Base-by-base conservation (phyloP, 2,329 filamentous ascomycete species). In the Pseudohalonectria lignicola region DNA sequence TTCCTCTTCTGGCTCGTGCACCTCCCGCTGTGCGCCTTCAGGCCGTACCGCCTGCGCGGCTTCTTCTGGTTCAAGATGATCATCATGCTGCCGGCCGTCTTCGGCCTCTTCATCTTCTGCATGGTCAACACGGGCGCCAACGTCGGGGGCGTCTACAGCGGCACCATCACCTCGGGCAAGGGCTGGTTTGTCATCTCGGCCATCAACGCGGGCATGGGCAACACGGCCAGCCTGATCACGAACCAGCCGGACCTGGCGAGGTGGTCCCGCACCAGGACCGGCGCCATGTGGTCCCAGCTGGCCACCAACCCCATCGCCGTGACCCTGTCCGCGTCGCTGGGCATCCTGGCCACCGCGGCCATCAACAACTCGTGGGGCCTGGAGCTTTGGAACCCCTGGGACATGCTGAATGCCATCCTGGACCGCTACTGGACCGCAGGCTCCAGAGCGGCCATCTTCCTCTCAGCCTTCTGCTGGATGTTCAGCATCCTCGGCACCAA, bases 331-430 rank as follows among this genome's bases (percentile, higher is more conserved):
- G 60, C 62, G 9, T 52, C 52, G 35, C 50, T 67, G 4, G 64
- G 64, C n/a, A 66, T 67, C 41, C 48, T 65, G 13, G 53, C 59
- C 1, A 66, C 63, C 0, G 55, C 60, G 1, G 57, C 61, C 5
- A 61, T 66, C 40, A 63, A 66, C 47, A 60, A 63, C 38, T 45
- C 47, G 9, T 66, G 61, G 56, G 59, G 55, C 15, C 45, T 55
- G 39, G 48, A 41, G 6, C 38, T 45, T 18, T 51, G 49, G 49
- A 51, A 51, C 37, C 47, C 47, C 2, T 50, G 46, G 47, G 45
- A 47, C 17, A 38, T 51, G 6, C 37, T 46, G 12, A 37, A 39
- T 9, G 49, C 47, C 31, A 47, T 49, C 17, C 45, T 48, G 2
- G 47, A 49, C 40, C 45, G 43, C 31, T 42, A 47, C 36, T 46